Percentiles rank a stretch among this genome's conserved stretches.
Evolutionary conservation across 2,329 filamentous ascomycete species (phyloP).

Genomic region (Stagonosporopsis vannaccii): DNA sequence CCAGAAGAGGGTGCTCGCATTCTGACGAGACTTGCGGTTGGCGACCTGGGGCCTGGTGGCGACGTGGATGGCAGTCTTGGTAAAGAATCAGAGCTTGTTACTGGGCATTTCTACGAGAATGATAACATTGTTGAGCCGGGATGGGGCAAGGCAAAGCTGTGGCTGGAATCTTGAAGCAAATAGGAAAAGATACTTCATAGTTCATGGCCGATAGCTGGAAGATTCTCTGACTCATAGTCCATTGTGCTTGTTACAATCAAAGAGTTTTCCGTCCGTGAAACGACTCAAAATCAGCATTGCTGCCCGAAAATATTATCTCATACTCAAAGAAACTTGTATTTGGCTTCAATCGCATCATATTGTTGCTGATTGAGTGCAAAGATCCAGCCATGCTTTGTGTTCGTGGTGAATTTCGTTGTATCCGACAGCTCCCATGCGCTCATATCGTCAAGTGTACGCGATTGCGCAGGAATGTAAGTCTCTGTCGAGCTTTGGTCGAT

Average conservation of each 20-base stretch:
- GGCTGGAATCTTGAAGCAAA: slow-evolving; percentile 3
- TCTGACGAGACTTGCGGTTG: slow-evolving; percentile 23
- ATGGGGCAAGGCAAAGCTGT: slow-evolving; percentile 21
- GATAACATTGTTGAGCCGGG: slow-evolving; percentile 18
- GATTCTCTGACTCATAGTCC: too few relatives aligned
- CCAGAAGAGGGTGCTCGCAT: slow-evolving; percentile 25
- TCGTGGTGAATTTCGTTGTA: slow-evolving; percentile 8
- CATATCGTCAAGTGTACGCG: slow-evolving; percentile 17
- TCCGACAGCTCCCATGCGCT: slow-evolving; percentile 8
- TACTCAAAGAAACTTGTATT: slow-evolving; percentile 4
- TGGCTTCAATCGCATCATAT: slow-evolving; percentile 1
- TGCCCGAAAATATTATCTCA: too few relatives aligned
- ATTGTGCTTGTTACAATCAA: too few relatives aligned
- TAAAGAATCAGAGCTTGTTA: slow-evolving; percentile 6
- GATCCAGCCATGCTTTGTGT: slow-evolving; percentile 13
- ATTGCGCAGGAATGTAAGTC: slow-evolving; percentile 15
- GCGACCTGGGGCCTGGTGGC: slow-evolving; percentile 20
- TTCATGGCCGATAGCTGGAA: too few relatives aligned
- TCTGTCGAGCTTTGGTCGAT: slow-evolving; percentile 16
- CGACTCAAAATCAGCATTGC: too few relatives aligned
- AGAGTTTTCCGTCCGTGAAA: too few relatives aligned
- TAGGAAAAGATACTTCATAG: too few relatives aligned
- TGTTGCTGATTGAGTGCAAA: slow-evolving; percentile 5
- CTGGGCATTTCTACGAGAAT: slow-evolving; percentile 23
- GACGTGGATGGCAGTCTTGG: slow-evolving; percentile 14